Base-by-base conservation (phyloP, 768 basidiomycete species). In the Tricholoma terreum region DNA sequence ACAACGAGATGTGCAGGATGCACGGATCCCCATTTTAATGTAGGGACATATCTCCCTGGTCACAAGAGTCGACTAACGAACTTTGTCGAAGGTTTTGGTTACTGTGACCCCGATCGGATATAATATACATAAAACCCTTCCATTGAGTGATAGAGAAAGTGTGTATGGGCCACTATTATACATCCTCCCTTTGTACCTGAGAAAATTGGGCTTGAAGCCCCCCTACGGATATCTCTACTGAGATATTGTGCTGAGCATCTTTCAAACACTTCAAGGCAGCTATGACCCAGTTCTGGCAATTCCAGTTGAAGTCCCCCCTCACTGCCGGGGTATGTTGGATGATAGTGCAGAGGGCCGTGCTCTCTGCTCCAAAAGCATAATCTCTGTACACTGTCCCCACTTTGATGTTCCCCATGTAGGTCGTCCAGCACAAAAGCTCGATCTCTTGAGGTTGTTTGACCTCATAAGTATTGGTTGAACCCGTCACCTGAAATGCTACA, bases 1-100 rank as follows among this genome's bases (percentile, higher is more conserved):
- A n/a, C 43, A 55, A 34, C 14, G 43, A 27, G 38, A 55, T 46
- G 54, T 55, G 54, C 31, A 30, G 43, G 43, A 12, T 55, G 54
- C 36, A 55, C 15, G 54, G 54, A 33, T 40, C 42, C 21, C 54
- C 54, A 21, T 55, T 55, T 55, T 55, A 45, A 55, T 19, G 42
- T 55, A 43, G 38, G 3, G 21, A 45, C 12, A 14, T 10, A 35
- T 35, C 34, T 35, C 8, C 34, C 22, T 14, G 43, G 22, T 22
- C 43, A 24, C 6, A n/a, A 45, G 22, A 45, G 22, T 45, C 43
- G 14, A 45, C 43, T 45, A 45, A 45, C 34, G 8, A 9, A 35
- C 34, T 35, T 10, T 35, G 3, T 35, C 3, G 34, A 35, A 14
- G 4, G 11, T 45, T 45, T 21, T 15, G 22, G 21, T 45, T 2